A percentile compares a stretch with the other conserved stretches of the same genome.
phyloP scores from a whole-genome alignment of 345 rosid genomes.

The Rubroshorea leprosula region DNA sequence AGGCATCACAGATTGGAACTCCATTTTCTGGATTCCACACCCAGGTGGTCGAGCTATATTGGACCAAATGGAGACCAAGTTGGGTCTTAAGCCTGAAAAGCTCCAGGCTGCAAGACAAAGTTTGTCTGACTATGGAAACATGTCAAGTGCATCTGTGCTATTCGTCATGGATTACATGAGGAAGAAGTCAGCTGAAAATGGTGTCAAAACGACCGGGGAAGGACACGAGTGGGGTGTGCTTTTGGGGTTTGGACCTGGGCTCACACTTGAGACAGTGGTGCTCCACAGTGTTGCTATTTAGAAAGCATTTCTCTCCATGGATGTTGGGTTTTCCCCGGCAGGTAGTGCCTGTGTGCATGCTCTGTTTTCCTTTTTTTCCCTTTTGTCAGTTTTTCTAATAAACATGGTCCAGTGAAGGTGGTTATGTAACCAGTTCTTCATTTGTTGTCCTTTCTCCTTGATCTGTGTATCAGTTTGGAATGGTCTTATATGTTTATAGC shows the following conservation, averaged over 20 bases:
- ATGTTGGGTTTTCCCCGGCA: no score
- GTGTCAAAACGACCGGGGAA: slow-evolving; percentile 35
- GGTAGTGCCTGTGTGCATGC: no score
- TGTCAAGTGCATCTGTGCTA: slow-evolving; percentile 40
- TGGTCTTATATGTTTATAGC: no score
- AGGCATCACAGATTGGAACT: slow-evolving; percentile 51
- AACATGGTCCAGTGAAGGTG: no score
- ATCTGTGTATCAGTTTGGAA: no score
- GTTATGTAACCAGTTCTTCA: no score
- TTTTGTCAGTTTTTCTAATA: no score
- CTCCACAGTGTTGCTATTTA: slow-evolving; percentile 29
- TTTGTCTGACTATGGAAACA: slow-evolving; percentile 38
- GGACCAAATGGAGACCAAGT: slow-evolving; percentile 33
- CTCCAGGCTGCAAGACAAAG: slow-evolving; percentile 29
- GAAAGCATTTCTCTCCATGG: no score
- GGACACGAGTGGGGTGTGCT: slow-evolving; percentile 58
- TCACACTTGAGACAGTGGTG: slow-evolving; percentile 46
- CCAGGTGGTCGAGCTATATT: slow-evolving; percentile 53
- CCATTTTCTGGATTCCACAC: slow-evolving; percentile 44
- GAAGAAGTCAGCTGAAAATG: slow-evolving; percentile 28
- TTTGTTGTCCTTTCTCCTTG: no score
- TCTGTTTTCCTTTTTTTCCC: no score
- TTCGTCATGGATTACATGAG: slow-evolving; percentile 48
- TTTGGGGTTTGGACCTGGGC: slow-evolving; percentile 52
- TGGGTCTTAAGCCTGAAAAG: slow-evolving; percentile 35